phyloP scores from a whole-genome alignment of 768 basidiomycete genomes.

The Tylopilus plumbeoviolaceoides region DNA sequence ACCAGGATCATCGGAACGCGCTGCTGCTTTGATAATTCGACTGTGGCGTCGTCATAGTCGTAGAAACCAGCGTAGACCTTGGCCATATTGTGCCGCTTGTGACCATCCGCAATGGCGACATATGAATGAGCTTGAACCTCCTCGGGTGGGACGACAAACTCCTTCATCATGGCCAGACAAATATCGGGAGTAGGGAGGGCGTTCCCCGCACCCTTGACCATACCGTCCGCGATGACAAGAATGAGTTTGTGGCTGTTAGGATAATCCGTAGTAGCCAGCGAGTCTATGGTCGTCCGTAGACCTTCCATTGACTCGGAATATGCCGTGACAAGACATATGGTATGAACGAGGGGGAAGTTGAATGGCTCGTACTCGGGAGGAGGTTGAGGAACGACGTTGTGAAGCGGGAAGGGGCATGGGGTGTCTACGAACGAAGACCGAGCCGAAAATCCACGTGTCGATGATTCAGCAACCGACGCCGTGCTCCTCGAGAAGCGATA shows the following conservation, averaged over 20 bases:
- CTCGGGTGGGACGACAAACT: constrained; percentile 70
- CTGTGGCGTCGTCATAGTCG: constrained; percentile 85
- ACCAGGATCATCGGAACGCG: constrained; percentile 94
- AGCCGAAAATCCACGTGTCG: constrained; percentile 26
- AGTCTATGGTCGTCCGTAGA: constrained; percentile 95
- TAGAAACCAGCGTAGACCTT: constrained; percentile 98
- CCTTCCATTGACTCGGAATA: constrained; percentile 98
- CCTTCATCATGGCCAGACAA: constrained; percentile 94
- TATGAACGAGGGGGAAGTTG: constrained; percentile 90
- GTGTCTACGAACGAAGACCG: constrained; percentile 59
- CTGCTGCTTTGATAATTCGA: constrained; percentile 91
- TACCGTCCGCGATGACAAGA: constrained; percentile 94
- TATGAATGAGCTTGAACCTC: constrained; percentile 95
- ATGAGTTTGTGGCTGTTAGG: constrained; percentile 97
- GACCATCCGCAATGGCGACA: constrained; percentile 98
- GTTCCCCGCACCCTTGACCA: constrained; percentile 96
- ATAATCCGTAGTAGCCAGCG: constrained; percentile 96
- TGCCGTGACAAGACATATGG: constrained; percentile 95
- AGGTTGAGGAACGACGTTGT: constrained; percentile 90
- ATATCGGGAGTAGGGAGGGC: constrained; percentile 90
- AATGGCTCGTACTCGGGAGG: constrained; percentile 90
- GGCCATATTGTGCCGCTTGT: constrained; percentile 99
- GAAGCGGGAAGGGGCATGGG: constrained; percentile 90
- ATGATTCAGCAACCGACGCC: constrained; percentile 59
- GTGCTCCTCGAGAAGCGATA: constrained; percentile 78